Base-by-base conservation (phyloP, 192 early-diverging fungal genomes). In the Coemansia sp. region DNA sequence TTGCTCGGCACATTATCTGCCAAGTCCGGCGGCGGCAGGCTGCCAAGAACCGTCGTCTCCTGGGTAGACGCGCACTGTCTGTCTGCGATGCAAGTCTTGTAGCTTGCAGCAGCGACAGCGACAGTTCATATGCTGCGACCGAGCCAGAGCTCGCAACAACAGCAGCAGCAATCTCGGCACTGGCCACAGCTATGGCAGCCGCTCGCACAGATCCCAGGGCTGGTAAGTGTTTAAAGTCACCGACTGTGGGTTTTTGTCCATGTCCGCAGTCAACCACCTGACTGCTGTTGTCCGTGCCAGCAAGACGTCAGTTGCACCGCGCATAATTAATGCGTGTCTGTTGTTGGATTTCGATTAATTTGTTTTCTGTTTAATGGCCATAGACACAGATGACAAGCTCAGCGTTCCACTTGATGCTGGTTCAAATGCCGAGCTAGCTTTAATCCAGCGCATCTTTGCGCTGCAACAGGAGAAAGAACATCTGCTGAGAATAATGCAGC, bases 41-140 rank as follows among this genome's bases (percentile, higher is more conserved):
- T 56, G 29, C 55, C 55, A 56, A 56, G 55, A 29, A 56, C 15
- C 55, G 55, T n/a, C 55, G 55, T n/a, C 27, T 56, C 11, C 41
- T 43, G 41, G 41, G 41, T n/a, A 11, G 41, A 5, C 41, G 41
- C 15, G 41, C 11, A 14, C 12, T 43, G 41, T 43, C 41, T 0
- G 41, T 4, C 15, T 43, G 41, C 41, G 55, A 27, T 35, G 7
- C 24, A n/a, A 12, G n/a, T 1, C 5, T 17, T 56, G 29, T 15
- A 19, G 35, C n/a, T n/a, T n/a, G 15, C 17, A 17, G 14, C 55
- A 17, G 29, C 29, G 10, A 6, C 55, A 56, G 29, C 55, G 35
- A 27, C 55, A 56, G 55, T 12, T 15, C 55, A 27, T 38, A 27
- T 35, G 21, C 55, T 19, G 55, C 29, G n/a, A 25, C 29, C 27